Conservation (phyloP, 495 filamentous ascomycete genomes). For the Wilcoxina mikolae region DNA sequence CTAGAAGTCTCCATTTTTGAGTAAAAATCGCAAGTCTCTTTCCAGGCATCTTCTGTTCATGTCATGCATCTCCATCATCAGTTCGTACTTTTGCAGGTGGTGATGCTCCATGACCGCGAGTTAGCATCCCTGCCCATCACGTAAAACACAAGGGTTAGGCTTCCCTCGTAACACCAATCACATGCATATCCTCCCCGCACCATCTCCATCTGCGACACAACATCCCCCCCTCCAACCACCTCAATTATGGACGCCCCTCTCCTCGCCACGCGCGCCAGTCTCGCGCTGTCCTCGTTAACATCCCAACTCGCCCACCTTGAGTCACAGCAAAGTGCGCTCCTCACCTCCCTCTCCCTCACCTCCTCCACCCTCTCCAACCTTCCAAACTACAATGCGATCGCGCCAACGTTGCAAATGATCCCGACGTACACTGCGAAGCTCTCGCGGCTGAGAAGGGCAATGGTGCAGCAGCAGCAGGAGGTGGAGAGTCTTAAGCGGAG, state of each 20-base stretch:
- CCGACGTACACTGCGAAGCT: slow-evolving; percentile 24
- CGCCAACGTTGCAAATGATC: slow-evolving; percentile 22
- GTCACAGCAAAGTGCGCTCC: slow-evolving; percentile 23
- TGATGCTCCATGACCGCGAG: no score
- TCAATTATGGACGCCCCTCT: slow-evolving; percentile 6
- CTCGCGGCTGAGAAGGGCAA: slow-evolving; percentile 15
- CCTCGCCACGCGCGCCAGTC: background rate
- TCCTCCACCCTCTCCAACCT: slow-evolving; percentile 15
- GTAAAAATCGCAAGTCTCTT: no score
- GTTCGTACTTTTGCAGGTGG: no score
- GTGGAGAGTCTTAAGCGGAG: slow-evolving; percentile 18
- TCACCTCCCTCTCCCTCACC: slow-evolving; percentile 21
- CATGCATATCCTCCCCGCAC: no score
- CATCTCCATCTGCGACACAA: no score
- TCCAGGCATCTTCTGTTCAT: no score
- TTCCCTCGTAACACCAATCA: no score
- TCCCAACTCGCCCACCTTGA: slow-evolving; percentile 2
- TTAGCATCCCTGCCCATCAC: no score
- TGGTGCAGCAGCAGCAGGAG: slow-evolving; percentile 23
- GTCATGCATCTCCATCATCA: no score
- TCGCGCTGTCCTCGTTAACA: background rate
- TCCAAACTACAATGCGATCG: slow-evolving; percentile 18
- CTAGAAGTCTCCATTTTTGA: no score
- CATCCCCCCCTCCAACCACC: background rate
- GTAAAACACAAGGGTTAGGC: no score